These are phyloP conservation scores for Naganishia kalamii DNA, from an alignment of 768 basidiomycete genomes.

Conservation along the genomic window DNA sequence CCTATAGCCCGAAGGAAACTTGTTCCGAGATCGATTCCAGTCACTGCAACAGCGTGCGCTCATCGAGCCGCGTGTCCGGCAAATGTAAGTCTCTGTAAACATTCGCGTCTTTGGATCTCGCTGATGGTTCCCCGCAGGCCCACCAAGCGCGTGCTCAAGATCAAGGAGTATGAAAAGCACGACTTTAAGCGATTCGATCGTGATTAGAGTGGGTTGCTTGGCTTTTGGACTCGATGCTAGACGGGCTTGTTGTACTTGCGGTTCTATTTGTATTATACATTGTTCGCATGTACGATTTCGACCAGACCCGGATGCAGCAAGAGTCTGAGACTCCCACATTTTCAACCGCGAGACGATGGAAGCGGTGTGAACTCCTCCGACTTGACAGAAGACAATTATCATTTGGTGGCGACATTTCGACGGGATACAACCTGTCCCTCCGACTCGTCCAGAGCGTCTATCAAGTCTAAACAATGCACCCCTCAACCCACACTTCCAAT, in stretches of 20 bases:
- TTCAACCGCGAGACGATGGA: too few species aligned
- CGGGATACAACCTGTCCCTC: too few species aligned
- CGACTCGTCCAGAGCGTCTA: too few species aligned
- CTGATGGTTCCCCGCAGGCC: conserved; percentile 25
- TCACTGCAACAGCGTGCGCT: conserved; percentile 82
- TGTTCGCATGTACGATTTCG: too few species aligned
- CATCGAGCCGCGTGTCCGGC: conserved; percentile 75
- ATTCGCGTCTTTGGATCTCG: not conserved
- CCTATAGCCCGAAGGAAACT: conserved; percentile 78
- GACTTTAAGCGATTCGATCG: conserved; percentile 46
- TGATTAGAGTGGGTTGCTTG: not conserved
- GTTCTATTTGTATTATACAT: not conserved
- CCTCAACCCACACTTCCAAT: too few species aligned
- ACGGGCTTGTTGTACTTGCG: not conserved
- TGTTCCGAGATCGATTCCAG: conserved; percentile 80
- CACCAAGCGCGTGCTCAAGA: conserved; percentile 28
- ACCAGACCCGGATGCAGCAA: too few species aligned
- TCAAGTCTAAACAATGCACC: too few species aligned
- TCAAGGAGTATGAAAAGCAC: conserved; percentile 47
- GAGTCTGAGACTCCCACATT: too few species aligned
- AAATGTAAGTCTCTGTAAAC: conserved; percentile 55
- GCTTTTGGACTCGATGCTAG: not conserved
- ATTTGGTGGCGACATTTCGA: too few species aligned
- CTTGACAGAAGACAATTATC: too few species aligned
- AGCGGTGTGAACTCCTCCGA: too few species aligned